Conservation (phyloP, 129 eudicot species). For the Heracleum sosnowskyi region DNA sequence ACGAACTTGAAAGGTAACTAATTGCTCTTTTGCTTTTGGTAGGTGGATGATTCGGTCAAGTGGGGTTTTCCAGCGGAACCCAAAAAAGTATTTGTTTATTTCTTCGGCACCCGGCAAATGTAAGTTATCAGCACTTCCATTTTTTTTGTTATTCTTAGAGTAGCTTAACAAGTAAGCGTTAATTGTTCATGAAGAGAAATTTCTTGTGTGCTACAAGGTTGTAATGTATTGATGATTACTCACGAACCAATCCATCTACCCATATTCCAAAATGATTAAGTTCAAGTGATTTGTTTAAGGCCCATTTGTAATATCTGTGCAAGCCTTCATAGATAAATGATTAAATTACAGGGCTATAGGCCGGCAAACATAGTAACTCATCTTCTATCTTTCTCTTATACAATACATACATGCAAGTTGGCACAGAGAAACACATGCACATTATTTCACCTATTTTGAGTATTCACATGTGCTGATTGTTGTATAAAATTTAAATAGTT, state of each 20-base stretch:
- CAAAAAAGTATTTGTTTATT: conserved; percentile 78
- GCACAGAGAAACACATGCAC: not conserved
- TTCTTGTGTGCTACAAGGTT: not conserved
- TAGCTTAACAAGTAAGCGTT: not conserved
- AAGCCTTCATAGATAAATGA: not conserved
- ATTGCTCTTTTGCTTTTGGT: conserved; percentile 24
- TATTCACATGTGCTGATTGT: not conserved
- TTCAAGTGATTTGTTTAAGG: not conserved
- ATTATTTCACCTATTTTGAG: not conserved
- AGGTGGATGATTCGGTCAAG: conserved; percentile 90
- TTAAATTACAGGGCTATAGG: not conserved
- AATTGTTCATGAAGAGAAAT: not conserved
- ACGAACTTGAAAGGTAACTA: conserved; percentile 18
- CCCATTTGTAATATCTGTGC: not conserved
- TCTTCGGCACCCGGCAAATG: conserved; percentile 89
- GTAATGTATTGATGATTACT: not conserved
- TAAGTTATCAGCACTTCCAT: conserved; percentile 33
- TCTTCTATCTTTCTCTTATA: not conserved
- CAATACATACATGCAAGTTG: not conserved
- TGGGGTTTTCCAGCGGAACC: conserved; percentile 62
- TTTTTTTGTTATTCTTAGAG: not conserved
- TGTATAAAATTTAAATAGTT: too few species aligned
- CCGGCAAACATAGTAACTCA: not conserved
- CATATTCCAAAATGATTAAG: not conserved
- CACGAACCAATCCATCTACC: not conserved